Evolutionary conservation across 2,329 filamentous ascomycete species (phyloP).

Genomic region (Scytalidium sp.): DNA sequence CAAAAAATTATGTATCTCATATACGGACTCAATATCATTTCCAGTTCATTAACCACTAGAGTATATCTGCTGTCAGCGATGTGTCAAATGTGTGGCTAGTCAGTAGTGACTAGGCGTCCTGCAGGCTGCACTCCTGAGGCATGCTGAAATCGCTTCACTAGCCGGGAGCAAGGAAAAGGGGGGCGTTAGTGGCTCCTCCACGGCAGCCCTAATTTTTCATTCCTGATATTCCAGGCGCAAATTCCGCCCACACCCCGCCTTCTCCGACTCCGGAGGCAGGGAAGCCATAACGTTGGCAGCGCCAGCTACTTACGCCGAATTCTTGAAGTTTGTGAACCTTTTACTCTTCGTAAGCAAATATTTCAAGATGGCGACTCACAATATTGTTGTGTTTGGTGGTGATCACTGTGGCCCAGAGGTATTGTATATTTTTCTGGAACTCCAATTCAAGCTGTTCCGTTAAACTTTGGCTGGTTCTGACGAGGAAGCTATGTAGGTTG

Average conservation of each 20-base stretch:
- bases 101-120: too few species aligned
- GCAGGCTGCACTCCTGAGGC: too few species aligned
- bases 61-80: too few species aligned
- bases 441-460: too few species aligned
- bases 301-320: too few species aligned
- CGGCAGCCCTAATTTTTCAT: background rate
- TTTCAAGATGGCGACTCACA: constrained; percentile 62
- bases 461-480: constrained; percentile 2
- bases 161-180: background rate
- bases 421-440: constrained; percentile 25
- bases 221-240: background rate
- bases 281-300: too few species aligned
- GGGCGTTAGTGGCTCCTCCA: background rate
- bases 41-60: background rate
- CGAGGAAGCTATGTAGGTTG: constrained; percentile 54
- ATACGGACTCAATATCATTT: background rate
- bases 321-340: background rate
- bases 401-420: constrained; percentile 89
- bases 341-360: too few species aligned
- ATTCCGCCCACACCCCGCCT: background rate
- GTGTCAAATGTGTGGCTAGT: too few species aligned
- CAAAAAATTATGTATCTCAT: background rate
- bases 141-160: too few species aligned
- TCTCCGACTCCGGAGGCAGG: background rate
- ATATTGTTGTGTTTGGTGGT: constrained; percentile 78